These are phyloP conservation scores for Cubamyces sp. DNA, from an alignment of 768 basidiomycete species.

Conservation along the genomic window DNA sequence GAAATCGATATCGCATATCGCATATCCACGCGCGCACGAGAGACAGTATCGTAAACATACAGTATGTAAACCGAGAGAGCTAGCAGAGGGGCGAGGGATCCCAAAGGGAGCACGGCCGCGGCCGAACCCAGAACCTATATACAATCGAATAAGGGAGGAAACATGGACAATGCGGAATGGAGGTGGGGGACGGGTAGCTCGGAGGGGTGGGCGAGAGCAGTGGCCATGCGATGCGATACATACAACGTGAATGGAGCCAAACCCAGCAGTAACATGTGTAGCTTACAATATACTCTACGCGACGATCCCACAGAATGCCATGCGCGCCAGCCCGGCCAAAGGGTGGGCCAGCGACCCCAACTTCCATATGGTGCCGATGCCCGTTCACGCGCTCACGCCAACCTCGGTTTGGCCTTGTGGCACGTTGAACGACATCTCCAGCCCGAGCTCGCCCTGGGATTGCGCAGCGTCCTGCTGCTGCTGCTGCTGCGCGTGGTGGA, in stretches of 20 bases:
- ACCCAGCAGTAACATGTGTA: not conserved
- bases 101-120: not conserved
- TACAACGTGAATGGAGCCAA: not conserved
- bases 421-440: constrained; percentile 5
- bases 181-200: not conserved
- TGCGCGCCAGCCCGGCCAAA: not conserved
- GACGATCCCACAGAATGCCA: not conserved
- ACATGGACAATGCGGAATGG: no score
- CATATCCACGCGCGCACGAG: not conserved
- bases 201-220: not conserved
- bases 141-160: no score
- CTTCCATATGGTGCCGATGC: not conserved
- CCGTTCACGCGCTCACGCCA: constrained; percentile 11
- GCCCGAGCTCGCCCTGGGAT: constrained; percentile 2
- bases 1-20: not conserved
- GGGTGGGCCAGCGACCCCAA: not conserved
- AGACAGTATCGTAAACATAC: constrained; percentile 5
- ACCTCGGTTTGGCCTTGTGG: constrained; percentile 12
- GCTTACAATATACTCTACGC: not conserved
- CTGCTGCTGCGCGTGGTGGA: constrained; percentile 27
- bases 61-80: not conserved
- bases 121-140: no score
- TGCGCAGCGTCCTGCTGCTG: constrained; percentile 22
- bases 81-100: not conserved
- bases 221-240: constrained; percentile 9